A percentile compares a stretch with the other conserved stretches of the same genome.
Evolutionary conservation across 139 green algal species (phyloP).

Genomic region (Coccomyxa sp.): DNA sequence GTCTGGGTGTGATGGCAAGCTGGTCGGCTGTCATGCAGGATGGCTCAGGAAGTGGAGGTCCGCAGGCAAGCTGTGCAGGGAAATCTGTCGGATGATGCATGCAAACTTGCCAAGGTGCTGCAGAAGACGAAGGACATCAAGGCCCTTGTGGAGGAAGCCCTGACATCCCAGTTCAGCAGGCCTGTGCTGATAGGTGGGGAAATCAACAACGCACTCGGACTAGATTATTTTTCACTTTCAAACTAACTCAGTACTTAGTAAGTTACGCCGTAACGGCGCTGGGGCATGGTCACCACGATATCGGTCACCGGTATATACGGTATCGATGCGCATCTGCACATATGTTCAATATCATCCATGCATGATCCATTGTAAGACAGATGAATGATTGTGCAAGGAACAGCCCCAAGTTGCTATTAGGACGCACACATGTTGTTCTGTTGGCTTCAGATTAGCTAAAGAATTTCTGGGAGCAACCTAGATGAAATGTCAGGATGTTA

Average conservation of each 20-base stretch:
- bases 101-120: constrained; percentile 29
- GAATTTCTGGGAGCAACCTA: too few relatives aligned
- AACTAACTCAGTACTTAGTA: background rate
- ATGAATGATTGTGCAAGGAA: too few relatives aligned
- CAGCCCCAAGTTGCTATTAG: too few relatives aligned
- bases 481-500: too few relatives aligned
- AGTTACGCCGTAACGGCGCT: background rate
- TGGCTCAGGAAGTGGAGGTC: constrained; percentile 30
- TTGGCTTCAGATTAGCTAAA: too few relatives aligned
- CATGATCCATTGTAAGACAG: too few relatives aligned
- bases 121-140: constrained; percentile 26
- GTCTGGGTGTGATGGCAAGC: background rate
- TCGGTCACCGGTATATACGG: background rate
- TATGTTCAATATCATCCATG: background rate
- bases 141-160: constrained; percentile 16
- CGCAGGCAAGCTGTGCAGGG: constrained; percentile 25
- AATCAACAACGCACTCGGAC: constrained; percentile 41
- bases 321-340: background rate
- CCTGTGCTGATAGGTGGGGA: constrained; percentile 43
- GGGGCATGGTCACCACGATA: background rate
- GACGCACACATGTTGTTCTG: too few relatives aligned
- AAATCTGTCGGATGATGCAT: constrained; percentile 18
- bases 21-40: constrained; percentile 5
- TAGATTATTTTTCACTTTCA: background rate
- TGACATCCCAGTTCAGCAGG: constrained; percentile 28